phyloP scores from a whole-genome alignment of 306 rosid genomes.

The Gastrolobium bilobum region DNA sequence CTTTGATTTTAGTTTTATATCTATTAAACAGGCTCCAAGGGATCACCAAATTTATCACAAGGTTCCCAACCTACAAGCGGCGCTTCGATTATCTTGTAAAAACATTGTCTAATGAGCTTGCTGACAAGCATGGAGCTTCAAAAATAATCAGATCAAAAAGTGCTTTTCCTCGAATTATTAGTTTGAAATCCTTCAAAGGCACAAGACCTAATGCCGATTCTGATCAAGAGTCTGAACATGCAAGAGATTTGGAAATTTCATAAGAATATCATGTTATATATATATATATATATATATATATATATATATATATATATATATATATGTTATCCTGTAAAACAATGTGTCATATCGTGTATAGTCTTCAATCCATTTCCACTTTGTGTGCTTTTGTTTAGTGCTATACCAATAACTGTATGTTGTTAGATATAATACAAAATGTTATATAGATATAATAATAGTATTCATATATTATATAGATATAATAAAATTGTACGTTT shows the following conservation, averaged over 20 bases:
- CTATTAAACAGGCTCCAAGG: conserved; percentile 77
- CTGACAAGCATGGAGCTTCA: conserved; percentile 57
- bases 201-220: conserved; percentile 57
- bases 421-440: no score
- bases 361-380: no score
- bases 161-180: conserved; percentile 70
- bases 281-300: no score
- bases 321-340: not conserved
- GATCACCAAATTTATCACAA: conserved; percentile 84
- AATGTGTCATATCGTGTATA: no score
- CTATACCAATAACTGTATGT: no score
- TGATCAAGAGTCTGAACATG: conserved; percentile 60
- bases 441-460: no score
- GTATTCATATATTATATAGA: no score
- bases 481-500: no score
- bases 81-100: conserved; percentile 71
- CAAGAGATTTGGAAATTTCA: conserved; percentile 60
- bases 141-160: conserved; percentile 78
- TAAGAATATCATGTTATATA: conserved; percentile 25
- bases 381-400: no score
- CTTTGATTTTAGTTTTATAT: conserved; percentile 13
- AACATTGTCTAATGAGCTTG: conserved; percentile 66
- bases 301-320: no score
- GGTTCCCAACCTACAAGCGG: conserved; percentile 84
- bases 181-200: conserved; percentile 62